Evolutionary conservation across 345 rosid genomes (phyloP), one percentile per base, ranked within the genome.

Genomic region (Citrus medica): DNA sequence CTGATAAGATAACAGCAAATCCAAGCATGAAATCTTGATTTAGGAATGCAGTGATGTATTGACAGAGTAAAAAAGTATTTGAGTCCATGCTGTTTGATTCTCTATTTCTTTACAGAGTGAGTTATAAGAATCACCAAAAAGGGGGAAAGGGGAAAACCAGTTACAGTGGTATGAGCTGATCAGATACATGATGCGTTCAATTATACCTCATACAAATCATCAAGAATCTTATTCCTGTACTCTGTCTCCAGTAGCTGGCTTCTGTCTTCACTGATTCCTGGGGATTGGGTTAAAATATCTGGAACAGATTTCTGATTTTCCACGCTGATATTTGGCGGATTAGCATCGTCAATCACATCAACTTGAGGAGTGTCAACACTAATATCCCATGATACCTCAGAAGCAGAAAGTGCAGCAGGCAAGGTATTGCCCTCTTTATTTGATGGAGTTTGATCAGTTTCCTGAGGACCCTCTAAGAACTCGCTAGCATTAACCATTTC

Each of bases 221-320:
- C 98, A 38, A 96, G 97, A 79, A 96, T 90, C 84, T 88, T 94
- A 76, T 91, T 96, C 80, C 99, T 84, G 85, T 89, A 96, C 70
- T 94, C 98, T 22, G 97, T 91, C 77, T 89, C 95, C 91, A 92
- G 79, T 65, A 96, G 86, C 87, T 88, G 96, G 85, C 99, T 94
- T 81, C 94, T 91, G 75, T 76, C 89, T 81, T 81, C 88, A 84
- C 76, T 82, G 72, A 72, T 80, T 81, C 81, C 92, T 64, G 67
- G 75, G 76, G 81, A 78, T 82, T 84, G 84, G 78, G 76, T 79
- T 75, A 77, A 75, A 37, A 83, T 53, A 76, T 85, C 89, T 61
- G 76, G 71, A 85, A 68, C 77, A 62, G 22, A 76, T 80, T 78
- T 83, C 84, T 81, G 90, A 81, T 78, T 77, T 72, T 79, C 87